Conservation (phyloP, 331 rosid species). For the Malus hybrid region DNA sequence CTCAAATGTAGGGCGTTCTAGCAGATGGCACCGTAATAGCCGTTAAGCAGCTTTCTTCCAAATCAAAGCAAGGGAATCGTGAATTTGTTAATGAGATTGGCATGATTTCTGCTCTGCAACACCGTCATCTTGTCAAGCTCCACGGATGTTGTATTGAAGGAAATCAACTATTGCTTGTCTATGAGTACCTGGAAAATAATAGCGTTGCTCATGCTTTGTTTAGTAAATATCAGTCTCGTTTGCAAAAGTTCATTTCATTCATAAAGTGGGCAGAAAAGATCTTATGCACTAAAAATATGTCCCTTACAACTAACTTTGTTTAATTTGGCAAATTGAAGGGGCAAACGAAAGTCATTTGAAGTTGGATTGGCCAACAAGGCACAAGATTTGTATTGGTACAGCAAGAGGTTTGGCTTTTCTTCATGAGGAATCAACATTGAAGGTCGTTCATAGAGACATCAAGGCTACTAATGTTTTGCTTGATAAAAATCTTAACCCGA, state of each 20-base stretch:
- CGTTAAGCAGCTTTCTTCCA: conserved; percentile 61
- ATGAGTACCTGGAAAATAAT: conserved; percentile 60
- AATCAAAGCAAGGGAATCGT: conserved; percentile 72
- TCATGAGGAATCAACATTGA: conserved; percentile 62
- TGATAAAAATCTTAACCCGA: conserved; percentile 52
- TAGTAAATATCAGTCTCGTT: no score
- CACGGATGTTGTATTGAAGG: conserved; percentile 57
- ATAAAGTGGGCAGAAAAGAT: no score
- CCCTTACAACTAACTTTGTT: background rate
- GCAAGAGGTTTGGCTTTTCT: conserved; percentile 67
- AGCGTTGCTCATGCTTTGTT: no score
- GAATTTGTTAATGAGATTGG: conserved; percentile 65
- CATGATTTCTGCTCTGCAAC: conserved; percentile 58
- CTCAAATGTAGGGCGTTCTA: no score
- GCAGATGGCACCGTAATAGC: conserved; percentile 41
- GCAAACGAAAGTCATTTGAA: conserved; percentile 17
- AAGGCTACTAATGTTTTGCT: conserved; percentile 57
- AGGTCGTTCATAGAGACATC: conserved; percentile 69
- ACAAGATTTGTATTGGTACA: conserved; percentile 45
- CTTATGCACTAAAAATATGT: no score
- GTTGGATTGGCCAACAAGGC: conserved; percentile 54
- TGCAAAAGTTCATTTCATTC: no score
- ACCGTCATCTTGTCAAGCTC: conserved; percentile 59
- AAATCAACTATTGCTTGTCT: conserved; percentile 47
- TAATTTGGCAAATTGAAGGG: conserved; percentile 21